These are phyloP conservation scores for Trichomonas vaginalis DNA, from an alignment of 208 protist species.

Conservation along the genomic window DNA sequence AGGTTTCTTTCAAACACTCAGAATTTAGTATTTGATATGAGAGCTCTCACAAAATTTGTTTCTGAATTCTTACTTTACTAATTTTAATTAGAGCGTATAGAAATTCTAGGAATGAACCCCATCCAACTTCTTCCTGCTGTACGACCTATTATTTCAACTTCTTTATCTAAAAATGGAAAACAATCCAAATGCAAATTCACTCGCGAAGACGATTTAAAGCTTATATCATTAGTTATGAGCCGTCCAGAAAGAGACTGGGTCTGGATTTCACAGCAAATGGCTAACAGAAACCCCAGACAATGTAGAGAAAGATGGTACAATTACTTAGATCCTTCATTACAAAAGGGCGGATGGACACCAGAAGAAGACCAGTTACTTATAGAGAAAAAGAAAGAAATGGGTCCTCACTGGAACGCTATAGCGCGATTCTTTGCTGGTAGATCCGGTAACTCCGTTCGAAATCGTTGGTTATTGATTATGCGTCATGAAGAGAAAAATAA, in stretches of 20 bases:
- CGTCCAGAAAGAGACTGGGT: neutral
- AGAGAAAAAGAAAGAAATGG: neutral
- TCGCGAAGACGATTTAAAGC: neutral
- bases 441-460: neutral
- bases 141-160: neutral
- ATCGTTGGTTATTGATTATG: neutral
- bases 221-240: neutral
- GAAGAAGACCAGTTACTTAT: neutral
- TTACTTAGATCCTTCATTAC: neutral
- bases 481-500: neutral
- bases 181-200: neutral
- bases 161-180: neutral
- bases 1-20: neutral
- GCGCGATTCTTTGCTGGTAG: neutral
- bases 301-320: constrained; percentile 1
- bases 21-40: neutral
- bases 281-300: neutral
- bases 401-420: neutral
- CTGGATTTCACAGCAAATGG: neutral
- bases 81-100: neutral
- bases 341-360: neutral
- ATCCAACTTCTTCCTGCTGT: neutral
- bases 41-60: neutral
- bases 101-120: neutral
- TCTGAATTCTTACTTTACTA: neutral